Conservation (phyloP, 306 rosid genomes). For the Cucurbita argyrosperma region DNA sequence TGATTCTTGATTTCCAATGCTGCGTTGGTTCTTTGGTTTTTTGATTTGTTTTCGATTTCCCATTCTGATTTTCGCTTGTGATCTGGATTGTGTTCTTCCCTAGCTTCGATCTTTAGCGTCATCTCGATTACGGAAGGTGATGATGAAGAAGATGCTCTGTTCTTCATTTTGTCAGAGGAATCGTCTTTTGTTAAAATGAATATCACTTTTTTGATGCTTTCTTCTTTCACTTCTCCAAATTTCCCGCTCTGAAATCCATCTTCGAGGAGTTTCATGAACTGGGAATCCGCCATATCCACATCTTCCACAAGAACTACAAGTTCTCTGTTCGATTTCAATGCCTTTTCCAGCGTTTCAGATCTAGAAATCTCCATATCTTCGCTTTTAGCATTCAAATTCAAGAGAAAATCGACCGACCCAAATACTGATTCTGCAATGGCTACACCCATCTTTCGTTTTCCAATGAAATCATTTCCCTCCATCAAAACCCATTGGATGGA, state of each 20-base stretch:
- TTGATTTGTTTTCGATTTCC: slow-evolving; percentile 34
- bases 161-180: slow-evolving; percentile 14
- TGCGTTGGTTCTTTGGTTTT: slow-evolving; percentile 32
- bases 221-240: slow-evolving; percentile 29
- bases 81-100: slow-evolving; percentile 10
- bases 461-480: slow-evolving; percentile 60
- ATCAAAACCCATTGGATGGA: slow-evolving; percentile 41
- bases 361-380: slow-evolving; percentile 16
- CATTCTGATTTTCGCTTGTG: slow-evolving; percentile 58
- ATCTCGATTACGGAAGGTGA: slow-evolving; percentile 25
- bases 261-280: slow-evolving; percentile 36
- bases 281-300: slow-evolving; percentile 49
- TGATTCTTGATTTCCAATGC: no score
- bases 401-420: slow-evolving; percentile 46
- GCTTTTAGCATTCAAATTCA: slow-evolving; percentile 37
- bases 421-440: slow-evolving; percentile 58
- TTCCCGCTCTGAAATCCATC: slow-evolving; percentile 44
- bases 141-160: slow-evolving; percentile 1
- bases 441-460: slow-evolving; percentile 56
- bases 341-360: slow-evolving; percentile 23
- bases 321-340: slow-evolving; percentile 39
- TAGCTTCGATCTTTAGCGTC: slow-evolving; percentile 22
- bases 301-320: slow-evolving; percentile 61
- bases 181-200: slow-evolving; percentile 36
- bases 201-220: slow-evolving; percentile 23